These are phyloP conservation scores for Datura wrightii DNA, from an alignment of 257 asterid species.

Conservation along the genomic window DNA sequence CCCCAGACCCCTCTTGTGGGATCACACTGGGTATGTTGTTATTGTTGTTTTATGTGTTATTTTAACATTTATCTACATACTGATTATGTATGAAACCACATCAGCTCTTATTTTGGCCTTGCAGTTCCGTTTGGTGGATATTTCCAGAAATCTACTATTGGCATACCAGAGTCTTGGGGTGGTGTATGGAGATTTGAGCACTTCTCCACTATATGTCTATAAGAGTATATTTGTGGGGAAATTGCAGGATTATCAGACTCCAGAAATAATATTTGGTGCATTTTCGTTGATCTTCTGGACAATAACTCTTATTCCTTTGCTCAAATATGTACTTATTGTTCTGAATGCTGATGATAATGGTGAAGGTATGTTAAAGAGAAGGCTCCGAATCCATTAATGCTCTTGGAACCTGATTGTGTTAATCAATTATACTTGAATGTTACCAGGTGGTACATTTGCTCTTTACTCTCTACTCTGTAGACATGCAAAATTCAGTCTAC, in stretches of 20 bases:
- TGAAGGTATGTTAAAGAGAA: slow-evolving; percentile 31
- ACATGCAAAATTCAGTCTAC: slow-evolving; percentile 30
- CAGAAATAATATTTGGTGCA: slow-evolving; percentile 40
- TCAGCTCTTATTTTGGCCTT: slow-evolving; percentile 19
- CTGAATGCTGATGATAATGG: slow-evolving; percentile 45
- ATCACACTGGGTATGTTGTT: too few species aligned
- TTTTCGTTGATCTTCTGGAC: slow-evolving; percentile 40
- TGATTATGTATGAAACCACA: not conserved
- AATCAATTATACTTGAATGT: slow-evolving; percentile 10
- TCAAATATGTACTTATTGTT: slow-evolving; percentile 39
- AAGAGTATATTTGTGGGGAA: slow-evolving; percentile 38
- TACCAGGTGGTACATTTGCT: slow-evolving; percentile 43
- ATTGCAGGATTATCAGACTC: slow-evolving; percentile 34
- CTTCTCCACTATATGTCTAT: slow-evolving; percentile 40
- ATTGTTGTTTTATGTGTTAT: not conserved
- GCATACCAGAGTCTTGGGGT: slow-evolving; percentile 45
- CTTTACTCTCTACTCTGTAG: slow-evolving; percentile 36
- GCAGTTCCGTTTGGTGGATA: slow-evolving; percentile 29
- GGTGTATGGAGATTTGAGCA: slow-evolving; percentile 44
- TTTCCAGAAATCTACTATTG: slow-evolving; percentile 28
- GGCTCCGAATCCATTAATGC: not conserved
- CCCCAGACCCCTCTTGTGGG: too few species aligned
- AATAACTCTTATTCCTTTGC: slow-evolving; percentile 35
- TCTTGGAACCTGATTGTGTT: slow-evolving; percentile 13
- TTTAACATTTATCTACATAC: not conserved